Percentiles rank a stretch among this genome's conserved stretches.
phyloP scores from a whole-genome alignment of 2,329 filamentous ascomycete genomes.

The Fusarium beomiforme region DNA sequence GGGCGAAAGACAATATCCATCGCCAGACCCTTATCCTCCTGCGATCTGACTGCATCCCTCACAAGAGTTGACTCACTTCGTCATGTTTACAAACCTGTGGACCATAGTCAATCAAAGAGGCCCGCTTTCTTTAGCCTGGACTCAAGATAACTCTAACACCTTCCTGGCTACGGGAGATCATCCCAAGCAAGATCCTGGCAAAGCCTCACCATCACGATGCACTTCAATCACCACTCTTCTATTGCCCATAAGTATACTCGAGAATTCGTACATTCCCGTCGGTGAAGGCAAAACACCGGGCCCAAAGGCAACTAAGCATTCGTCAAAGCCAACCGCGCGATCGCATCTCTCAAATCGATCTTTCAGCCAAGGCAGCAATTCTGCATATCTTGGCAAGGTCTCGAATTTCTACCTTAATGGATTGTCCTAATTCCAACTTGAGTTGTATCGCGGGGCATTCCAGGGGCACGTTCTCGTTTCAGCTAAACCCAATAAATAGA shows the following conservation, averaged over 20 bases:
- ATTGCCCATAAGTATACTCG: neutral
- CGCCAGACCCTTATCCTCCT: neutral
- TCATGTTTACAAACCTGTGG: neutral
- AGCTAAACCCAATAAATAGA: neutral
- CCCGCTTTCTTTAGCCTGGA: slow-evolving; percentile 12
- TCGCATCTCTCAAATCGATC: neutral
- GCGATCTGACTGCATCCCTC: neutral
- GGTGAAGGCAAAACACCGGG: neutral
- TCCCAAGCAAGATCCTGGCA: neutral
- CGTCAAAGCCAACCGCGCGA: neutral
- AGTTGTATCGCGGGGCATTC: neutral
- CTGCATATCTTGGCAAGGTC: neutral
- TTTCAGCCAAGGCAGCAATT: neutral
- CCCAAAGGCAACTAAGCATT: neutral
- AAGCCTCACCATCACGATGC: neutral
- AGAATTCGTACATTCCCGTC: neutral
- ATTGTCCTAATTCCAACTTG: neutral
- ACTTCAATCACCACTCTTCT: slow-evolving; percentile 12
- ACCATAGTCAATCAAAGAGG: neutral
- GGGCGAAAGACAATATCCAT: slow-evolving; percentile 18
- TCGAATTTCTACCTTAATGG: neutral
- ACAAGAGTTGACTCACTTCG: neutral
- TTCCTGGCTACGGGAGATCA: neutral
- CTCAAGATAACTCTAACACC: slow-evolving; percentile 21
- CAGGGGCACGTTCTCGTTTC: neutral